Percentiles rank a stretch among this genome's conserved stretches.
Conservation (phyloP, 306 rosid genomes). For the Vachellia pachyceras region DNA sequence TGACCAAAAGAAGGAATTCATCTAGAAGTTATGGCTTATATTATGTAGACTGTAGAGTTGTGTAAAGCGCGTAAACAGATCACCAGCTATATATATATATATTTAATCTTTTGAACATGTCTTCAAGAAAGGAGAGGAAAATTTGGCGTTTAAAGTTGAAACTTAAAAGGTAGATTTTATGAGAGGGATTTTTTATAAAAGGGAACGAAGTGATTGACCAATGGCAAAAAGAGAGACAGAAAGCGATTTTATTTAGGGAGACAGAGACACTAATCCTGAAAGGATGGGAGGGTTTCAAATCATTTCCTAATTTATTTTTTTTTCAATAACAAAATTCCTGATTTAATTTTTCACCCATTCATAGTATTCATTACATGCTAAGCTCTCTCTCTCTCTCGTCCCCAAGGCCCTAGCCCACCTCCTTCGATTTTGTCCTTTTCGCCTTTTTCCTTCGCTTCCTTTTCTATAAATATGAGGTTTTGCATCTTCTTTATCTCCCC, state of each 20-base stretch:
- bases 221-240: neutral
- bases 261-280: conserved; percentile 40
- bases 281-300: conserved; percentile 45
- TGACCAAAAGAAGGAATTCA: neutral
- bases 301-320: conserved; percentile 35
- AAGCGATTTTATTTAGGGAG: neutral
- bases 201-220: conserved; percentile 44
- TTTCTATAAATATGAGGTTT: conserved; percentile 56
- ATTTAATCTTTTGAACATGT: neutral
- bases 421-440: conserved; percentile 36
- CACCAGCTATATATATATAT: neutral
- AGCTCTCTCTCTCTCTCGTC: conserved; percentile 9
- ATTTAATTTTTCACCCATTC: conserved; percentile 4
- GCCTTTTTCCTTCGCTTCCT: neutral
- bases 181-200: neutral
- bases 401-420: conserved; percentile 25
- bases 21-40: neutral
- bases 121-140: neutral
- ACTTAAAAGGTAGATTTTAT: neutral
- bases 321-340: neutral
- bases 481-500: conserved; percentile 35
- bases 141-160: neutral
- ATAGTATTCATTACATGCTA: neutral
- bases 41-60: conserved; percentile 11
- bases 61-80: neutral